Percentiles rank a stretch among this genome's conserved stretches.
Evolutionary conservation across 1,139 yeast species (phyloP).

Genomic region (Geotrichum cucujoidarum): DNA sequence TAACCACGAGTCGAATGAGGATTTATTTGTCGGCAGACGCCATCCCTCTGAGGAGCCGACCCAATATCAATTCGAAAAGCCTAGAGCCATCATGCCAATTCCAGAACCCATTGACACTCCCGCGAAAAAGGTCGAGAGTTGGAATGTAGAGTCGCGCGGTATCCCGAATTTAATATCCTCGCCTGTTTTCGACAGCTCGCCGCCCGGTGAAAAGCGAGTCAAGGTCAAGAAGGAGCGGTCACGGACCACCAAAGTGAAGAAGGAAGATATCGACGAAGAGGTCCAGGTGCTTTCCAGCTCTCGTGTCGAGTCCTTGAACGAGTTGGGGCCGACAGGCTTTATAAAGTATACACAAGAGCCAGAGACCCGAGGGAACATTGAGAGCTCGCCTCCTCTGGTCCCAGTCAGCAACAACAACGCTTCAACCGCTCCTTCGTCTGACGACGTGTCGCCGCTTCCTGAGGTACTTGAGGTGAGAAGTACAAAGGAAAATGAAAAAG

Average conservation of each 20-base stretch:
- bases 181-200: slow-evolving; percentile 1
- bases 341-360: neutral
- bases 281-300: neutral
- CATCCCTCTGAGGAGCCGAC: slow-evolving; percentile 1
- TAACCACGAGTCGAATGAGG: too few species aligned
- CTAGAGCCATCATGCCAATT: neutral
- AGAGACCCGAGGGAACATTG: neutral
- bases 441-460: neutral
- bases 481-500: neutral
- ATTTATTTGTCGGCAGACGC: neutral
- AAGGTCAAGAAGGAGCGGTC: neutral
- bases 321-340: neutral
- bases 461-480: neutral
- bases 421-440: too few species aligned
- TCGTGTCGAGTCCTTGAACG: neutral
- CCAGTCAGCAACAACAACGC: too few species aligned
- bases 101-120: neutral
- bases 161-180: slow-evolving; percentile 14
- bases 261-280: slow-evolving; percentile 1
- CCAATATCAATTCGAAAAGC: neutral
- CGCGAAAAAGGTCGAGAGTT: neutral
- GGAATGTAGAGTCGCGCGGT: slow-evolving; percentile 15
- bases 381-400: neutral
- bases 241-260: neutral
- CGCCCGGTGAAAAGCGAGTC: neutral